These are phyloP conservation scores for Eimeria nieschulzi DNA, from an alignment of 169 alveolate species.

Conservation along the genomic window DNA sequence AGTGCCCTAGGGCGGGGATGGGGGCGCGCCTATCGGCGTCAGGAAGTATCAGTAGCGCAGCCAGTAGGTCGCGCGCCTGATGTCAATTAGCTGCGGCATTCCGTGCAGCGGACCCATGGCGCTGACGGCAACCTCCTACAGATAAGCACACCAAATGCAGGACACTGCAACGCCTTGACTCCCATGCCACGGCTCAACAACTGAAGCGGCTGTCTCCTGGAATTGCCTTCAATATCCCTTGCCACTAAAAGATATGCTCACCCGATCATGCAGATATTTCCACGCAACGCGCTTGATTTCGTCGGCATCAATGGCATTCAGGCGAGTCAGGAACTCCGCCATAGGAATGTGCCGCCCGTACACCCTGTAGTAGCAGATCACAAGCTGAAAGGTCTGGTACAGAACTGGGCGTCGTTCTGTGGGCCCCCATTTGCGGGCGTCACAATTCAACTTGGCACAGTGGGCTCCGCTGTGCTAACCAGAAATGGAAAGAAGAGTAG, in stretches of 20 bases:
- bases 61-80: constrained; percentile 61
- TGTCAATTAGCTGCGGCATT: constrained; percentile 48
- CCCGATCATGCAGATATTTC: constrained; percentile 87
- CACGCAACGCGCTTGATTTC: constrained; percentile 89
- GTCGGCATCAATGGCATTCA: constrained; percentile 86
- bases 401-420: background rate
- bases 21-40: too few relatives aligned
- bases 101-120: constrained; percentile 61
- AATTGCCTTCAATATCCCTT: background rate
- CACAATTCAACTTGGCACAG: too few relatives aligned
- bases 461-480: background rate
- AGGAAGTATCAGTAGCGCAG: constrained; percentile 5
- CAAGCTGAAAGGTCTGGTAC: background rate
- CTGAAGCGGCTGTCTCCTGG: background rate
- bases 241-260: constrained; percentile 34
- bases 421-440: too few relatives aligned
- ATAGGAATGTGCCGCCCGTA: constrained; percentile 86
- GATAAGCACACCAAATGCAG: background rate
- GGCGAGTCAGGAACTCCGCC: constrained; percentile 85
- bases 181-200: background rate
- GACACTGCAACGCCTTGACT: background rate
- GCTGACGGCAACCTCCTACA: constrained; percentile 47
- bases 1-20: too few relatives aligned
- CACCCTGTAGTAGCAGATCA: constrained; percentile 70
- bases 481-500: background rate